Evolutionary conservation across 2,329 filamentous ascomycete species (phyloP).

Genomic region (Arthrobotrys iridis): DNA sequence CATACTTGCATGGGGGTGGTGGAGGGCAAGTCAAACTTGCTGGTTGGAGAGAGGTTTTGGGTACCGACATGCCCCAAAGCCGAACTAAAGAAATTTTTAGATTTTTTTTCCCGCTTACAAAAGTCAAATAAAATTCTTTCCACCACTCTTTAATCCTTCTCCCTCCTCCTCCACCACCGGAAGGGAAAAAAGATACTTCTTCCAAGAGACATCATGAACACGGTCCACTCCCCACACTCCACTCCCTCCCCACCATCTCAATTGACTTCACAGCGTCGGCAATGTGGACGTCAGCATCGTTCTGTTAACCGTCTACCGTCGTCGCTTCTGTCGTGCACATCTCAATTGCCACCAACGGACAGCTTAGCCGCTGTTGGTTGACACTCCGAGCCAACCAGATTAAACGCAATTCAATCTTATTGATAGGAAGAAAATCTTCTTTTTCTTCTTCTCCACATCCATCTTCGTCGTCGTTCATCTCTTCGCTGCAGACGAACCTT

Average conservation of each 20-base stretch:
- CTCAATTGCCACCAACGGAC: conserved; percentile 35
- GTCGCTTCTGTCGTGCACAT: conserved; percentile 6
- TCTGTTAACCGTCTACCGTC: conserved; percentile 10
- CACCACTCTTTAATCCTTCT: conserved; percentile 22
- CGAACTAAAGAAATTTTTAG: conserved; percentile 32
- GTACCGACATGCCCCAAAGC: neutral
- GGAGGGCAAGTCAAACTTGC: too few species aligned
- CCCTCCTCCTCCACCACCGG: conserved; percentile 28
- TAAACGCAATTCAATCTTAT: conserved; percentile 18
- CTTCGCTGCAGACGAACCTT: conserved; percentile 36
- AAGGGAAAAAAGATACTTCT: conserved; percentile 43
- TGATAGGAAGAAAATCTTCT: neutral
- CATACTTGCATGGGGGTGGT: conserved; percentile 1
- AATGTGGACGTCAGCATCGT: conserved; percentile 26
- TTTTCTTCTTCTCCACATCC: conserved; percentile 12
- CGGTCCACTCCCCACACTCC: conserved; percentile 33
- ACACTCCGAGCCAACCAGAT: conserved; percentile 7
- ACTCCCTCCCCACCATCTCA: conserved; percentile 1
- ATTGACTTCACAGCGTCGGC: conserved; percentile 25
- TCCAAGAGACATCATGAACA: conserved; percentile 52
- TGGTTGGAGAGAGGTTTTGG: neutral
- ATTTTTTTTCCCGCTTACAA: conserved; percentile 27
- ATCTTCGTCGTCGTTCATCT: conserved; percentile 17
- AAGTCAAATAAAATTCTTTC: conserved; percentile 42
- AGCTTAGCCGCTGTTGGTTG: conserved; percentile 39